Percentiles rank a stretch among this genome's conserved stretches.
phyloP scores from a whole-genome alignment of 192 early-diverging fungal species.

The Pecoramyces ruminantium region DNA sequence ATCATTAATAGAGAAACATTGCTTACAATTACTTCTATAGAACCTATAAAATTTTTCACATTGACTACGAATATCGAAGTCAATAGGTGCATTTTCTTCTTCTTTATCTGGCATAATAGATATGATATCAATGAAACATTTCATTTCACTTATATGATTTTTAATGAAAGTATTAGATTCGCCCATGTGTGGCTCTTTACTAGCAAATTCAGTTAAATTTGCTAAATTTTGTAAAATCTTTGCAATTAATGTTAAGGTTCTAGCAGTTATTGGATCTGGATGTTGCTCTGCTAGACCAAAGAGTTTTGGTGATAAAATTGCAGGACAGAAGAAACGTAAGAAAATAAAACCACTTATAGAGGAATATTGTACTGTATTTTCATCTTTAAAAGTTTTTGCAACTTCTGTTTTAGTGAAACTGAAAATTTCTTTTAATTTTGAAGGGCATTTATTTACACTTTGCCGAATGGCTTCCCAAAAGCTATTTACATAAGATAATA shows the following conservation, averaged over 20 bases:
- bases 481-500: not conserved
- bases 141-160: not conserved
- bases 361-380: constrained; percentile 4
- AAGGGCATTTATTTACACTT: not conserved
- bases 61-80: not conserved
- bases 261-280: constrained; percentile 28
- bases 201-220: constrained; percentile 40
- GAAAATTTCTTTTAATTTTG: not conserved
- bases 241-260: constrained; percentile 51
- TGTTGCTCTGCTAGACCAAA: constrained; percentile 54
- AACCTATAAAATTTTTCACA: not conserved
- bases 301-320: constrained; percentile 48
- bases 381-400: not conserved
- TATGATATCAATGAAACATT: not conserved
- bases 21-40: not conserved
- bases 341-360: constrained; percentile 49
- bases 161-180: not conserved
- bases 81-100: not conserved
- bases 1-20: not conserved
- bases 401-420: not conserved
- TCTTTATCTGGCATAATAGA: not conserved
- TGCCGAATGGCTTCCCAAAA: not conserved
- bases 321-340: constrained; percentile 49
- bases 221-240: constrained; percentile 55
- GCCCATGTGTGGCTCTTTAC: constrained; percentile 52